phyloP scores from a whole-genome alignment of 2,329 filamentous ascomycete species.

The Colletotrichum siamense region DNA sequence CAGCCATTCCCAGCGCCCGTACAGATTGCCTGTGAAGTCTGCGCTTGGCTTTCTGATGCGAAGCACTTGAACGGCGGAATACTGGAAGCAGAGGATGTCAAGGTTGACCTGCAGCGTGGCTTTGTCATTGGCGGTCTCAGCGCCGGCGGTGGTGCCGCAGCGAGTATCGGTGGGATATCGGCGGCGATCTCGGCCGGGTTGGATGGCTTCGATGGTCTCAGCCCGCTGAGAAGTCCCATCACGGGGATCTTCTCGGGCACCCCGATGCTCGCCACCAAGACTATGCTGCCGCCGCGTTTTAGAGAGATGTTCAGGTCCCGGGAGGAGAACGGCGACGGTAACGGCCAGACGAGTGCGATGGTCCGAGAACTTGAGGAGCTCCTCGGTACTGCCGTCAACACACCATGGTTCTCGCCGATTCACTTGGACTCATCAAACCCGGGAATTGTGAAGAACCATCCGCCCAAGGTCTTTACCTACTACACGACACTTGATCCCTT shows the following conservation, averaged over 20 bases:
- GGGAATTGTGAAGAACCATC: fast-evolving
- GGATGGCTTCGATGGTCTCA: not conserved
- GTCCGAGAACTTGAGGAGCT: not conserved
- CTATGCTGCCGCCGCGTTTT: not conserved
- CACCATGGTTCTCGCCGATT: not conserved
- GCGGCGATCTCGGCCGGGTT: not conserved
- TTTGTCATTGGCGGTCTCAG: not conserved
- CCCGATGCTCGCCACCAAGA: not conserved
- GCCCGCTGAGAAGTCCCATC: not conserved
- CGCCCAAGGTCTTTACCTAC: not conserved
- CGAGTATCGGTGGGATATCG: not conserved
- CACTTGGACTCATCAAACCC: not conserved
- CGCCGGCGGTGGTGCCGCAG: not conserved
- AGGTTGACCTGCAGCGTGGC: not conserved
- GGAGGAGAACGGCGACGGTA: not conserved
- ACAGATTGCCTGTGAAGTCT: not conserved
- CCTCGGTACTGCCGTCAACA: not conserved
- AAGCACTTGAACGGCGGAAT: not conserved
- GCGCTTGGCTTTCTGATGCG: not conserved
- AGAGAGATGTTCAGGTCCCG: not conserved
- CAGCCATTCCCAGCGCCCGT: not conserved
- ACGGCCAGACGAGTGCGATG: fast-evolving
- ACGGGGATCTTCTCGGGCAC: not conserved
- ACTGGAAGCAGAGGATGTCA: not conserved
- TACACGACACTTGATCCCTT: not conserved